Evolutionary conservation across 1,284 basidiomycete genomes (phyloP), one percentile per base, ranked within the genome.

Genomic region (Trichosporon asahii): DNA sequence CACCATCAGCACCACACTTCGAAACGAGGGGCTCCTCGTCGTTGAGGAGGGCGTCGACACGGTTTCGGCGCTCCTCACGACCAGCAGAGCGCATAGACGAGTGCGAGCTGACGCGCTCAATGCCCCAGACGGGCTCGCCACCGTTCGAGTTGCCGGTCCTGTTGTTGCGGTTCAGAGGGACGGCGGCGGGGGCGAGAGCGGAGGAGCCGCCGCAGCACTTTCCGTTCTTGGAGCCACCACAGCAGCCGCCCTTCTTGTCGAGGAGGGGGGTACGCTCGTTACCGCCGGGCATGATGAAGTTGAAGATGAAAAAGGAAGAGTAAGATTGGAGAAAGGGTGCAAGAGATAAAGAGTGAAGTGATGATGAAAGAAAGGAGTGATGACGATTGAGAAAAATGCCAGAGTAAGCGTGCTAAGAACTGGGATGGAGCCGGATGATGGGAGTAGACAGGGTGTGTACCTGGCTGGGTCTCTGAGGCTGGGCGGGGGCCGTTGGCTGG

Each of bases 1-100:
- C 77, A n/a, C 75, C 78, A 49, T 74, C 73, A 44, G 77, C 79
- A 18, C 76, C 79, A 67, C 81, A 82, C 73, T 82, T 82, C 70
- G 76, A 75, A 29, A 66, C 73, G n/a, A 82, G 73, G 2, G 81
- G 80, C 67, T 80, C 75, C 18, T 75, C 72, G 68, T 77, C 73
- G 3, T 74, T 73, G 23, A 82, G 68, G 2, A 82, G 73, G 44
- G 72, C 71, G 55, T 78, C 69, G 37, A 82, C 67, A 27, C 71
- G 70, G 15, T 29, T 21, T 31, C 69, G 69, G 60, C 73, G 70
- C 55, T 63, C 21, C 14, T 66, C 63, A 53, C 66, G 64, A 64
- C 65, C 46, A 9, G 57, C 27, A 6, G 70, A 72, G 53, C 65
- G 66, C 64, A 69, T 64, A 4, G 72, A 73, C 14, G 70, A 69